Conservation (phyloP, 192 early-diverging fungal species). For the Gamsiella multidivaricata region DNA sequence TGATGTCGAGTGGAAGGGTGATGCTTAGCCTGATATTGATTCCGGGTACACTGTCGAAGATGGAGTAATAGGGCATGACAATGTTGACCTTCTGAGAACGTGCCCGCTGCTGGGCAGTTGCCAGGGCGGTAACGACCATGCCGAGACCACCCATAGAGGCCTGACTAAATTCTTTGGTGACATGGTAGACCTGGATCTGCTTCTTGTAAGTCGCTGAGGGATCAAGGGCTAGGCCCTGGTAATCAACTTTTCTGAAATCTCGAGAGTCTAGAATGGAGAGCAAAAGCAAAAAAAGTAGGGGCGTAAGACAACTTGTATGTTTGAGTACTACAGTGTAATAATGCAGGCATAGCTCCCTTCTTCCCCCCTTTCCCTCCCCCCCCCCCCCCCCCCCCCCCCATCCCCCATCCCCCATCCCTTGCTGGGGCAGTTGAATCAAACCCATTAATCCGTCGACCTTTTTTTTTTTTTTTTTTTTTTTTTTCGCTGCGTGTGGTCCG, state of each 20-base stretch:
- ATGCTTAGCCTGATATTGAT: conserved; percentile 23
- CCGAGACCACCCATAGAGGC: conserved; percentile 68
- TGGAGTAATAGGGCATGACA: conserved; percentile 64
- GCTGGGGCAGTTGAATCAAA: too few species aligned
- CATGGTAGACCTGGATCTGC: conserved; percentile 61
- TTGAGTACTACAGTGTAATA: too few species aligned
- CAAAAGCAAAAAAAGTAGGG: background rate
- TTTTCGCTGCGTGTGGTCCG: too few species aligned
- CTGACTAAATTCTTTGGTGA: conserved; percentile 68
- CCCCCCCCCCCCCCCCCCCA: too few species aligned
- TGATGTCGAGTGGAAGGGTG: conserved; percentile 51
- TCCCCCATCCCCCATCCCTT: too few species aligned
- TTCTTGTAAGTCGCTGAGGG: conserved; percentile 23
- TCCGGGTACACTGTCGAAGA: conserved; percentile 41
- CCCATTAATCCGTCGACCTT: too few species aligned
- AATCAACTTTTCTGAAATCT: conserved; percentile 59
- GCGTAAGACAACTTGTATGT: background rate
- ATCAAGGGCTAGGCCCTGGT: conserved; percentile 54
- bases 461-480: too few species aligned
- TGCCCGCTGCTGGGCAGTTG: conserved; percentile 57
- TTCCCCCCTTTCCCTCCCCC: too few species aligned
- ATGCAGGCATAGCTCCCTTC: background rate
- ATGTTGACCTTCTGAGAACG: conserved; percentile 55
- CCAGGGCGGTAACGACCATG: conserved; percentile 61
- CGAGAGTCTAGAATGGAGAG: conserved; percentile 40